These are phyloP conservation scores for Fusarium phyllophilum DNA, from an alignment of 2,329 filamentous ascomycete genomes.

Conservation along the genomic window DNA sequence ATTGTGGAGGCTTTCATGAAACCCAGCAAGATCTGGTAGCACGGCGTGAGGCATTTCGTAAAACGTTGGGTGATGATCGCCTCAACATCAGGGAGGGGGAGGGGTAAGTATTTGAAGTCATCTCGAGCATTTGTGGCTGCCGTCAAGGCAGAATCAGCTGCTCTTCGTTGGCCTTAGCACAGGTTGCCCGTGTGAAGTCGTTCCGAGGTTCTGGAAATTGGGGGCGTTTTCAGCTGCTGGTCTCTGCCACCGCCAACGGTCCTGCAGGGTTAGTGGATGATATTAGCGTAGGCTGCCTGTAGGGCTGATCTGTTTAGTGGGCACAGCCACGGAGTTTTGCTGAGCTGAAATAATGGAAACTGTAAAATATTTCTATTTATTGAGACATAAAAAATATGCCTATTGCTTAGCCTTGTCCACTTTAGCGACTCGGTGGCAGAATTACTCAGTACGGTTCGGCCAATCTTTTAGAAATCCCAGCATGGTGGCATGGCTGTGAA, in stretches of 20 bases:
- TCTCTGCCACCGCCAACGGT: constrained; percentile 17
- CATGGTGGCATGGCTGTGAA: not conserved
- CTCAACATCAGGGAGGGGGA: not conserved
- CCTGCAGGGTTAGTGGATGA: not conserved
- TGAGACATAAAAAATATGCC: not conserved
- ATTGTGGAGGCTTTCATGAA: not conserved
- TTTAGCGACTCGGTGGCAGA: not conserved
- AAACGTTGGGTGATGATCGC: not conserved
- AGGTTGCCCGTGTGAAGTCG: constrained; percentile 10
- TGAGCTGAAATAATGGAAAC: not conserved
- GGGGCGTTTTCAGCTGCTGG: constrained; percentile 6
- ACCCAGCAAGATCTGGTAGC: not conserved
- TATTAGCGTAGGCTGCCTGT: constrained; percentile 8
- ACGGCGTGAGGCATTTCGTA: not conserved
- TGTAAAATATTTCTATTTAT: not conserved
- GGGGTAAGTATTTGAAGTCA: constrained; percentile 20
- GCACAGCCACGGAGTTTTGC: not conserved
- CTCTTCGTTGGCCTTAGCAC: not conserved
- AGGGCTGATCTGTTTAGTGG: constrained; percentile 1
- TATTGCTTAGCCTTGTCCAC: not conserved
- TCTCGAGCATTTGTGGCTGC: not conserved
- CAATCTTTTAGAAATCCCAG: no score
- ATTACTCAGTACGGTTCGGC: not conserved
- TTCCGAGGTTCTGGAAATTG: not conserved
- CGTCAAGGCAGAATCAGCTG: not conserved